A percentile compares a stretch with the other conserved stretches of the same genome.
Evolutionary conservation across 768 basidiomycete genomes (phyloP).

Genomic region (Russula griseocarnosa): DNA sequence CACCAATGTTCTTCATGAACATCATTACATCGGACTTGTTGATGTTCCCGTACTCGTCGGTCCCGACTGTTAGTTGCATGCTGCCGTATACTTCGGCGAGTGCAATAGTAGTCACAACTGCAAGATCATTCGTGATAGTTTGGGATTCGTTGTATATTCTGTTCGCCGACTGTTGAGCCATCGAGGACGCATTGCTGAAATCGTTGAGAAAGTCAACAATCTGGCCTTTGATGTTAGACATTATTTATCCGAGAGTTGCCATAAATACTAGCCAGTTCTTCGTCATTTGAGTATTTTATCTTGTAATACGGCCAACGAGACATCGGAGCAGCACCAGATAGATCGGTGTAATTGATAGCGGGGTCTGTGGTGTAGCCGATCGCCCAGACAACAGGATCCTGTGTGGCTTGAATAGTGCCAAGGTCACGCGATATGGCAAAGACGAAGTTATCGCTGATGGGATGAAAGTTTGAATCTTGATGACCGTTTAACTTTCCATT

Average conservation of each 20-base stretch:
- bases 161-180: constrained; percentile 46
- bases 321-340: constrained; percentile 40
- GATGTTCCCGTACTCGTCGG: constrained; percentile 44
- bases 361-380: constrained; percentile 34
- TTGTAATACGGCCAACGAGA: constrained; percentile 43
- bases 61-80: constrained; percentile 52
- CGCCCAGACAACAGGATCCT: constrained; percentile 31
- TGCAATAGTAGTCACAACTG: constrained; percentile 47
- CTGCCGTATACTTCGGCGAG: constrained; percentile 51
- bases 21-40: constrained; percentile 50
- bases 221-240: constrained; percentile 30
- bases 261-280: constrained; percentile 30
- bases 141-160: constrained; percentile 43
- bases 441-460: constrained; percentile 26
- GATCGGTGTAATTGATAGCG: constrained; percentile 32
- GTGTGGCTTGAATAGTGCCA: constrained; percentile 29
- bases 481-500: constrained; percentile 27
- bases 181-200: constrained; percentile 41
- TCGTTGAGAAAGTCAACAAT: constrained; percentile 44
- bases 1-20: constrained; percentile 42
- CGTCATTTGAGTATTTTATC: constrained; percentile 35
- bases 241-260: not conserved
- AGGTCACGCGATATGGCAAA: constrained; percentile 34
- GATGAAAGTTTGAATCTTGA: constrained; percentile 12
- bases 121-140: constrained; percentile 50